These are phyloP conservation scores for Phytophthora crassamura DNA, from an alignment of 352 stramenopile genomes.

Conservation along the genomic window DNA sequence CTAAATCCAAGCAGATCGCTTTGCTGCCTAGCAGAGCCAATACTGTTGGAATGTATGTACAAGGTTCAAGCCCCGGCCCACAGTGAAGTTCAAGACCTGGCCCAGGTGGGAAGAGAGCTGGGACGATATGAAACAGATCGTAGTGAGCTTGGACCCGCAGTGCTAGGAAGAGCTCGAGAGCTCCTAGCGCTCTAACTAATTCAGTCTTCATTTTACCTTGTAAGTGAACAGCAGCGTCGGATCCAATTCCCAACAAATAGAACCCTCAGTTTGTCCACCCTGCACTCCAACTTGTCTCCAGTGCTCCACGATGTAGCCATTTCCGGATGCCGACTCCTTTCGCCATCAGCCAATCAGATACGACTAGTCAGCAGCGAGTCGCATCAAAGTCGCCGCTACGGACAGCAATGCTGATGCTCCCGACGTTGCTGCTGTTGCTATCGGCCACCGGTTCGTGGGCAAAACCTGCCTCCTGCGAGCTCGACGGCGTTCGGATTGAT, in stretches of 20 bases:
- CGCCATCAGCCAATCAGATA: conserved; percentile 26
- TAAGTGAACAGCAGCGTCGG: no score
- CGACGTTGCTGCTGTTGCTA: conserved; percentile 23
- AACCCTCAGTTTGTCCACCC: no score
- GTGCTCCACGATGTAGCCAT: conserved; percentile 28
- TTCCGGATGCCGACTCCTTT: conserved; percentile 16
- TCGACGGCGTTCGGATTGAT: conserved; percentile 52
- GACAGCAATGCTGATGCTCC: conserved; percentile 15
- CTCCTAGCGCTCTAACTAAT: not conserved
- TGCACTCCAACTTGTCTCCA: not conserved
- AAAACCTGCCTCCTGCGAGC: conserved; percentile 38
- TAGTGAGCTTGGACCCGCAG: no score
- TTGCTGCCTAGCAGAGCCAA: no score
- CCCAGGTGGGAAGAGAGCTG: no score
- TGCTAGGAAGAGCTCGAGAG: no score
- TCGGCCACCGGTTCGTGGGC: conserved; percentile 12
- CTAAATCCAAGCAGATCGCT: not conserved
- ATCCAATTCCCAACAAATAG: not conserved
- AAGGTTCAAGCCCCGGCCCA: no score
- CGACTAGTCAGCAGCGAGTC: conserved; percentile 23
- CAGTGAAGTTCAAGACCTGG: no score
- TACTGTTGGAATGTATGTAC: no score
- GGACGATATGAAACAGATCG: not conserved
- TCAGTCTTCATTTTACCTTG: conserved; percentile 1
- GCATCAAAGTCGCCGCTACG: conserved; percentile 8